Evolutionary conservation across 2,329 filamentous ascomycete genomes (phyloP).

Genomic region (Talaromyces sp.): DNA sequence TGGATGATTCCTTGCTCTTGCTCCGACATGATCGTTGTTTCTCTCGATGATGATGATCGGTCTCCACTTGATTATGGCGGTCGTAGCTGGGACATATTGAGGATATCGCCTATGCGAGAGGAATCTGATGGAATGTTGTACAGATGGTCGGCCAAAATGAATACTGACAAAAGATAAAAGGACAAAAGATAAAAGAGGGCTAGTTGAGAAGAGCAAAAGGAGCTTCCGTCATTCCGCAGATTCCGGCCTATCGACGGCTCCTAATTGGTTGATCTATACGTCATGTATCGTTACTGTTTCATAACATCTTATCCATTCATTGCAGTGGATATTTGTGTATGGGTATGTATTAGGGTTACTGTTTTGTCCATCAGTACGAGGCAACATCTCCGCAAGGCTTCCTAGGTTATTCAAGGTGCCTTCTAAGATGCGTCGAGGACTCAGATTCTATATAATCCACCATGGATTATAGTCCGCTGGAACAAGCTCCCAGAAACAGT

Average conservation of each 20-base stretch:
- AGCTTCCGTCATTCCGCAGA: not conserved
- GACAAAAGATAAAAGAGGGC: not conserved
- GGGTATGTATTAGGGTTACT: not conserved
- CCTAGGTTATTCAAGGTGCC: not conserved
- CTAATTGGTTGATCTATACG: not conserved
- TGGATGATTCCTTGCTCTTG: conserved; percentile 4
- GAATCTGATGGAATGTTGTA: not conserved
- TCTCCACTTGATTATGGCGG: not conserved
- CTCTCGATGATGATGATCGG: not conserved
- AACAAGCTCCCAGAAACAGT: too few relatives aligned
- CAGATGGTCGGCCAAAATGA: not conserved
- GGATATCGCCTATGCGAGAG: not conserved
- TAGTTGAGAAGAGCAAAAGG: not conserved
- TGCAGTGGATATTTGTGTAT: too few relatives aligned
- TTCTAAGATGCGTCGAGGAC: too few relatives aligned
- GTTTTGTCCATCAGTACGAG: not conserved
- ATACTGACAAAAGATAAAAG: not conserved
- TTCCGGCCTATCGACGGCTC: not conserved
- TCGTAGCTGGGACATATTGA: not conserved
- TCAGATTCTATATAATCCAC: not conserved
- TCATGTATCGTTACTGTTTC: not conserved
- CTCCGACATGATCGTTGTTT: not conserved
- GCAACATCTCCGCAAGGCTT: not conserved
- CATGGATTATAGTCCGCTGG: not conserved
- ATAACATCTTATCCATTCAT: not conserved